phyloP scores from a whole-genome alignment of 805 yeast genomes.

The Ogataea naganishii region DNA sequence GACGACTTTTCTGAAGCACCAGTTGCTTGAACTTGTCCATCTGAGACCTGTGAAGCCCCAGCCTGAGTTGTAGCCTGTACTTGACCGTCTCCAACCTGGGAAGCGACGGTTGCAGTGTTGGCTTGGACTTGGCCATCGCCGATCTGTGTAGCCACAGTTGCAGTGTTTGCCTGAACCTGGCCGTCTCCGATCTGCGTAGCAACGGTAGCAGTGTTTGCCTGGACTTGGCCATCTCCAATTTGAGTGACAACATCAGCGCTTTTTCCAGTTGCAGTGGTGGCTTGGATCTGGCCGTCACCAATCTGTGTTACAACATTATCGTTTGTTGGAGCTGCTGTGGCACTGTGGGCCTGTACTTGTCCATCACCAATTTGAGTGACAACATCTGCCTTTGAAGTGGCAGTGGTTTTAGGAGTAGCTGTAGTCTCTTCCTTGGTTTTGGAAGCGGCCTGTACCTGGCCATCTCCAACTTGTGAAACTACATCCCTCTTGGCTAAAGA shows the following conservation, averaged over 20 bases:
- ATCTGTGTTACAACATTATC: conserved; percentile 34
- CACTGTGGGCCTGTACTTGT: conserved; percentile 28
- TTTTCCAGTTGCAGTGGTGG: conserved; percentile 30
- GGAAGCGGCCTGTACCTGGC: conserved; percentile 39
- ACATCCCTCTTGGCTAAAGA: no score
- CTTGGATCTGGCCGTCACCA: conserved; percentile 44
- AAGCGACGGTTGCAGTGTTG: conserved; percentile 26
- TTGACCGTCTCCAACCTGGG: conserved; percentile 37
- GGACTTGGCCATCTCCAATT: conserved; percentile 40
- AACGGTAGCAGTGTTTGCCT: conserved; percentile 15
- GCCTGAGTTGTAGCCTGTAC: conserved; percentile 30
- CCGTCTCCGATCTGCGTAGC: conserved; percentile 23
- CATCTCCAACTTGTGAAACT: conserved; percentile 41
- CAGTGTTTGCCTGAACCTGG: conserved; percentile 17
- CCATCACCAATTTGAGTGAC: conserved; percentile 35
- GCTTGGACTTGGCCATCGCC: conserved; percentile 43
- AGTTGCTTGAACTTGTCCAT: conserved; percentile 16
- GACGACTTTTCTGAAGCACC: no score
- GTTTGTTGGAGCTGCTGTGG: conserved; percentile 20
- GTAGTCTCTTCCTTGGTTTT: no score
- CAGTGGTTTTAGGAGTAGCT: conserved; percentile 18
- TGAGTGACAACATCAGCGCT: conserved; percentile 20
- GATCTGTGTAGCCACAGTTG: conserved; percentile 24
- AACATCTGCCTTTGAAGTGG: conserved; percentile 18
- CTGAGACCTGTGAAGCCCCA: conserved; percentile 10